These are phyloP conservation scores for Cercospora brassicicola DNA, from an alignment of 2,329 filamentous ascomycete species.

Conservation along the genomic window DNA sequence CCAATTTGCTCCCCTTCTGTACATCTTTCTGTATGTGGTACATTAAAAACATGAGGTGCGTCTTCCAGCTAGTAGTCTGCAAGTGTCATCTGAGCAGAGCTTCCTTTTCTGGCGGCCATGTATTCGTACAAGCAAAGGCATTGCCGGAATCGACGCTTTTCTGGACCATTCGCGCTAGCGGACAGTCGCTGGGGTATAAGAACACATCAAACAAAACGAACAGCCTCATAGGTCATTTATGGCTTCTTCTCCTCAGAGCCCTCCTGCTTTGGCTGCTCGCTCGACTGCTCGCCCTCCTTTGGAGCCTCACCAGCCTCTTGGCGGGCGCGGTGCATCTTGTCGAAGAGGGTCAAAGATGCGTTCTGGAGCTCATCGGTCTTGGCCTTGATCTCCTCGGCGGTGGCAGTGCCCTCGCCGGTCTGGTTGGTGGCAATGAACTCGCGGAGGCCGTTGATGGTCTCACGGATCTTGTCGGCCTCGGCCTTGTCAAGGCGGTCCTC, in stretches of 20 bases:
- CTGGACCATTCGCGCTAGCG: conserved; percentile 17
- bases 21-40: conserved; percentile 15
- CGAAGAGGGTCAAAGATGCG: conserved; percentile 92
- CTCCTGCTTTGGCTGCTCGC: conserved; percentile 43
- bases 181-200: conserved; percentile 27
- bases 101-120: background rate
- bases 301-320: conserved; percentile 47
- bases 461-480: conserved; percentile 86
- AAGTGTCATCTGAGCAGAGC: background rate
- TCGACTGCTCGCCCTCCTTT: conserved; percentile 49
- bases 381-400: conserved; percentile 91
- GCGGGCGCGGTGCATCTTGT: conserved; percentile 99
- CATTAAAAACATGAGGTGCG: conserved; percentile 12
- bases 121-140: conserved; percentile 9
- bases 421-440: conserved; percentile 88
- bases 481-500: conserved; percentile 95
- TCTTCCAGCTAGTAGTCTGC: conserved; percentile 1
- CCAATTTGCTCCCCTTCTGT: conserved; percentile 8
- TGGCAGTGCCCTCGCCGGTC: conserved; percentile 81
- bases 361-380: conserved; percentile 98
- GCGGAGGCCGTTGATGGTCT: conserved; percentile 89
- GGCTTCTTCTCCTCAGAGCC: conserved; percentile 71
- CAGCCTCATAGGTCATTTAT: conserved; percentile 40
- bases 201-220: conserved; percentile 24
- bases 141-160: conserved; percentile 24